A percentile compares a stretch with the other conserved stretches of the same genome.
These are phyloP conservation scores for Boeremia lycopersici DNA, from an alignment of 2,329 filamentous ascomycete genomes.

Conservation along the genomic window DNA sequence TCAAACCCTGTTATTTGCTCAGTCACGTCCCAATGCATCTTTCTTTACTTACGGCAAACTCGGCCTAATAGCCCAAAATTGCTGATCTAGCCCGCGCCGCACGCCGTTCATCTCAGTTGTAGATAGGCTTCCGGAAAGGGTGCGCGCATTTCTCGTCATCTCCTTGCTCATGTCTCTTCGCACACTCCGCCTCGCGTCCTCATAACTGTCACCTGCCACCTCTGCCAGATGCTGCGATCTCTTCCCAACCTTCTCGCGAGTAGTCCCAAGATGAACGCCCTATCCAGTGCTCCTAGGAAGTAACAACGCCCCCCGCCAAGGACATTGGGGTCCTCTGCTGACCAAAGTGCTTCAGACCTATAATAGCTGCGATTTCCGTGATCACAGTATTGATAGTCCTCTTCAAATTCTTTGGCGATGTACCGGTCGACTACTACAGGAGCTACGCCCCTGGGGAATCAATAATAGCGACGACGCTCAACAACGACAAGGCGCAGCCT, in stretches of 20 bases:
- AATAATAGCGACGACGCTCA: conserved; percentile 18
- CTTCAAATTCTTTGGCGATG: conserved; percentile 34
- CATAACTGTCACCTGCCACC: conserved; percentile 6
- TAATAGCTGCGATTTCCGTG: conserved; percentile 27
- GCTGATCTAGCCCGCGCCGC: conserved; percentile 6
- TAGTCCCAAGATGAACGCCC: conserved; percentile 7
- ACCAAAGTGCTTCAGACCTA: conserved; percentile 19
- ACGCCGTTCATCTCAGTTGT: conserved; percentile 11
- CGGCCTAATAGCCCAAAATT: conserved; percentile 9
- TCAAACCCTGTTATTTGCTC: neutral
- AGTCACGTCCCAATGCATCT: neutral
- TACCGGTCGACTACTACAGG: conserved; percentile 34
- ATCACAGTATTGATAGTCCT: conserved; percentile 29
- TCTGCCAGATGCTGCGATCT: conserved; percentile 6
- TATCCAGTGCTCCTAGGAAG: conserved; percentile 11
- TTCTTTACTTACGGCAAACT: conserved; percentile 2
- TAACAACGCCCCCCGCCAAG: neutral
- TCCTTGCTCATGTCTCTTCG: conserved; percentile 14
- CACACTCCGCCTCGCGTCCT: neutral
- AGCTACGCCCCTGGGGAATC: conserved; percentile 30
- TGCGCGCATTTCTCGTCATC: conserved; percentile 9
- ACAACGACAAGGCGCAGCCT: conserved; percentile 35
- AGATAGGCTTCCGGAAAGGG: conserved; percentile 14
- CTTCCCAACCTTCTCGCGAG: conserved; percentile 6
- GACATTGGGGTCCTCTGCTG: neutral